These are phyloP conservation scores for Cyberlindnera subsufficiens DNA, from an alignment of 805 yeast species.

Conservation along the genomic window DNA sequence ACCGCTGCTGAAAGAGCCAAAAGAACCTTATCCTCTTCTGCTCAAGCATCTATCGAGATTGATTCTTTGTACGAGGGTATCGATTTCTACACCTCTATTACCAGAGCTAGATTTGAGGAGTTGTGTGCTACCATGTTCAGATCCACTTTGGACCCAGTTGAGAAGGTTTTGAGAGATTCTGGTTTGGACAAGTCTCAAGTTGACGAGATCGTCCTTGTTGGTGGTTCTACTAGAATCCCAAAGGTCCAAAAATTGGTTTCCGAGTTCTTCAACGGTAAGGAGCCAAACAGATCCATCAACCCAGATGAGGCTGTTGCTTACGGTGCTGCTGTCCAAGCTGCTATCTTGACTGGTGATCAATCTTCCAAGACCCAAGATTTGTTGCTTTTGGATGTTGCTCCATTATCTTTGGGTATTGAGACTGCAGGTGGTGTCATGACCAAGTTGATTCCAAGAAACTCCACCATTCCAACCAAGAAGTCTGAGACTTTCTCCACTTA, in stretches of 20 bases:
- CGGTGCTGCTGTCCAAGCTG: slow-evolving; percentile 99
- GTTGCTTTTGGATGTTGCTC: slow-evolving; percentile 93
- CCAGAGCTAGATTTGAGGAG: slow-evolving; percentile 98
- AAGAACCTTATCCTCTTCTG: slow-evolving; percentile 95
- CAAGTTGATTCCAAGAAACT: slow-evolving; percentile 93
- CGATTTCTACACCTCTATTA: slow-evolving; percentile 92
- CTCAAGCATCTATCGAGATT: slow-evolving; percentile 92
- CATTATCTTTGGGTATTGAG: slow-evolving; percentile 95
- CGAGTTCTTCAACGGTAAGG: slow-evolving; percentile 96
- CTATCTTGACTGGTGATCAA: slow-evolving; percentile 92
- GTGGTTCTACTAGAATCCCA: slow-evolving; percentile 99
- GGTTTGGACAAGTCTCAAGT: slow-evolving; percentile 86
- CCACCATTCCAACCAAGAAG: slow-evolving; percentile 96
- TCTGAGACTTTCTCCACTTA: slow-evolving; percentile 95
- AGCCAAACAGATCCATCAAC: slow-evolving; percentile 93
- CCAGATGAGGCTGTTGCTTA: slow-evolving; percentile 99
- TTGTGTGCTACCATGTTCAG: slow-evolving; percentile 91
- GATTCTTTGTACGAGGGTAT: slow-evolving; percentile 93
- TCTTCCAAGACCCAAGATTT: slow-evolving; percentile 95
- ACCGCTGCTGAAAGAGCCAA: slow-evolving; percentile 45
- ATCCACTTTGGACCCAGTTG: slow-evolving; percentile 91
- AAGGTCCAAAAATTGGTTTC: slow-evolving; percentile 92
- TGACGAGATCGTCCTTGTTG: slow-evolving; percentile 90
- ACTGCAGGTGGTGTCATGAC: slow-evolving; percentile 99
- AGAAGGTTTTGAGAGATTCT: slow-evolving; percentile 87